phyloP scores from a whole-genome alignment of 2,329 filamentous ascomycete species.

The Apiospora rasikravindrae region DNA sequence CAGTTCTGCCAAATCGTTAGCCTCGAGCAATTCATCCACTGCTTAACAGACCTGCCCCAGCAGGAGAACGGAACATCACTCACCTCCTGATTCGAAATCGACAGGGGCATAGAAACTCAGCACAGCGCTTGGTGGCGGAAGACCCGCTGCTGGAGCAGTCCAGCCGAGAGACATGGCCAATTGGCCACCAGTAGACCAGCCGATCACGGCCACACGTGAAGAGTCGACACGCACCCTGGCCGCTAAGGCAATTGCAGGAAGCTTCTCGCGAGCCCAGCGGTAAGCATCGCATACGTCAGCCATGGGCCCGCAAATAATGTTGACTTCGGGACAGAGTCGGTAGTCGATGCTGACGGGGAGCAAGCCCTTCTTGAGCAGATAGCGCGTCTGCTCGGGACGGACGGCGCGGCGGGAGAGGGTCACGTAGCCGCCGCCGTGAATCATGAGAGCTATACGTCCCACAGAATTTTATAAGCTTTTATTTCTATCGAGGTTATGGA shows the following conservation, averaged over 20 bases:
- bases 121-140: constrained; percentile 27
- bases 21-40: neutral
- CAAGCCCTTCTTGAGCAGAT: constrained; percentile 46
- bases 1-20: neutral
- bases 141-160: constrained; percentile 35
- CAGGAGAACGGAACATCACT: neutral
- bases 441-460: constrained; percentile 42
- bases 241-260: constrained; percentile 35
- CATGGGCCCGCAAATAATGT: constrained; percentile 51
- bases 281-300: constrained; percentile 50
- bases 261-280: constrained; percentile 42
- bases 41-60: too few species aligned
- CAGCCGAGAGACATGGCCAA: constrained; percentile 50
- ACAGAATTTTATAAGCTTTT: too few species aligned
- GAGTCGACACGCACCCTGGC: constrained; percentile 24
- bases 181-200: constrained; percentile 54
- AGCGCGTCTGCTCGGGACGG: constrained; percentile 41
- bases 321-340: constrained; percentile 54
- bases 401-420: constrained; percentile 45
- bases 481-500: too few species aligned
- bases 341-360: constrained; percentile 57
- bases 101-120: neutral
- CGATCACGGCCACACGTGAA: constrained; percentile 44
- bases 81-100: neutral
- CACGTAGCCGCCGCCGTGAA: constrained; percentile 51